Percentiles rank a stretch among this genome's conserved stretches.
phyloP scores from a whole-genome alignment of 108 stramenopile genomes.

The Seminavis robusta region DNA sequence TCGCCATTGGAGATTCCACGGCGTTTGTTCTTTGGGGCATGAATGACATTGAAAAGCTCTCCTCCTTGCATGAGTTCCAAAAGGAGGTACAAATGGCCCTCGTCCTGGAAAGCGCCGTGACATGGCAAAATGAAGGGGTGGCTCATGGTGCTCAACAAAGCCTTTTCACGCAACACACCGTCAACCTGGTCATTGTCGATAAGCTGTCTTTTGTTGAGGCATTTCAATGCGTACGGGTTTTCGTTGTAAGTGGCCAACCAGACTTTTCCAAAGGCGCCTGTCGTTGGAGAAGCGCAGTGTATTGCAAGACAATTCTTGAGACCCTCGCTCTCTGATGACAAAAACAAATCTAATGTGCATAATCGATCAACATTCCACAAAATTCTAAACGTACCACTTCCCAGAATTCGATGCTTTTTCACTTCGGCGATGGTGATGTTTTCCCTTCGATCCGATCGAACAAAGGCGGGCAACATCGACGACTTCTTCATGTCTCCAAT shows the following conservation, averaged over 20 bases:
- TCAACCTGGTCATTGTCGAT: slow-evolving; percentile 83
- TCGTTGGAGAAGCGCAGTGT: too few relatives aligned
- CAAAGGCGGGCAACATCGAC: too few relatives aligned
- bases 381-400: too few relatives aligned
- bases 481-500: slow-evolving; percentile 71
- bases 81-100: slow-evolving; percentile 80
- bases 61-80: slow-evolving; percentile 84
- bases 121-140: slow-evolving; percentile 93
- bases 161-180: slow-evolving; percentile 93
- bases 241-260: slow-evolving; percentile 67
- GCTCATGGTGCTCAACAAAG: slow-evolving; percentile 83
- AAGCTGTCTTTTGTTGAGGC: slow-evolving; percentile 84
- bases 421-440: slow-evolving; percentile 53
- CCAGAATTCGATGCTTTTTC: slow-evolving; percentile 72
- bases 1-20: slow-evolving; percentile 61
- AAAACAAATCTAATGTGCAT: too few relatives aligned
- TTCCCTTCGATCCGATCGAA: slow-evolving; percentile 28
- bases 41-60: slow-evolving; percentile 78
- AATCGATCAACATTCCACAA: too few relatives aligned
- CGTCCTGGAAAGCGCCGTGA: slow-evolving; percentile 84
- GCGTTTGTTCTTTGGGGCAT: slow-evolving; percentile 26
- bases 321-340: too few relatives aligned
- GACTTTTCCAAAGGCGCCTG: slow-evolving; percentile 94
- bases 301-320: too few relatives aligned
- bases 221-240: slow-evolving; percentile 89